phyloP scores from a whole-genome alignment of 2,329 filamentous ascomycete species.

The Beauveria sp. region DNA sequence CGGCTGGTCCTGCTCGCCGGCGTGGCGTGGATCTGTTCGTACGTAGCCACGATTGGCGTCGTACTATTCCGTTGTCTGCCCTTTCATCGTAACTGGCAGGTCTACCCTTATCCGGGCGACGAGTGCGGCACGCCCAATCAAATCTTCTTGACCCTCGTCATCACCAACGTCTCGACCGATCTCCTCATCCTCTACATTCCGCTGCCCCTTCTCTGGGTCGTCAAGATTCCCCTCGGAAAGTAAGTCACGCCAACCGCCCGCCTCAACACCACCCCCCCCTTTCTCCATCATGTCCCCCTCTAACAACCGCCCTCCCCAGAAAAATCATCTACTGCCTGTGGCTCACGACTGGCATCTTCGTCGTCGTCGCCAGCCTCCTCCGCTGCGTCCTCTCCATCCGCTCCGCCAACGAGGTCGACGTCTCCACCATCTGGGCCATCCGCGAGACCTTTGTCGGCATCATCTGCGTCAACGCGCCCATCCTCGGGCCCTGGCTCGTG shows the following conservation, averaged over 20 bases:
- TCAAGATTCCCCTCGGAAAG: conserved; percentile 16
- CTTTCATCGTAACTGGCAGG: conserved; percentile 19
- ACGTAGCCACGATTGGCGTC: conserved; percentile 17
- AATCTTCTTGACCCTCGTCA: conserved; percentile 17
- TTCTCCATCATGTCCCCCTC: not conserved
- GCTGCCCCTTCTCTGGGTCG: conserved; percentile 18
- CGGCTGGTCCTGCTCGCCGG: conserved; percentile 16
- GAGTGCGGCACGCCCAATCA: conserved; percentile 16
- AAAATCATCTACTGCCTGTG: conserved; percentile 18
- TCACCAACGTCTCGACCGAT: conserved; percentile 20
- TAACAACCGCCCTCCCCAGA: conserved; percentile 7
- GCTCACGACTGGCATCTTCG: conserved; percentile 19
- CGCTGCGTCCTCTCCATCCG: conserved; percentile 17
- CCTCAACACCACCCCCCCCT: not conserved
- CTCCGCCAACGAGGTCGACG: conserved; percentile 16
- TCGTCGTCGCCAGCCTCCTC: conserved; percentile 19
- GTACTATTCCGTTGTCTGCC: conserved; percentile 17
- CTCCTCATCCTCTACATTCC: conserved; percentile 19
- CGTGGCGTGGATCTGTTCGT: conserved; percentile 12
- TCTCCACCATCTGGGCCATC: conserved; percentile 20
- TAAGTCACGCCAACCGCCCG: not conserved
- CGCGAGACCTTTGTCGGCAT: conserved; percentile 21
- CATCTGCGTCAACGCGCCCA: conserved; percentile 18
- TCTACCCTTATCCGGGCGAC: conserved; percentile 19
- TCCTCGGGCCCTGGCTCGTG: conserved; percentile 19